A percentile compares a stretch with the other conserved stretches of the same genome.
Conservation (phyloP, 2,329 filamentous ascomycete genomes). For the Periconia macrospinosa region DNA sequence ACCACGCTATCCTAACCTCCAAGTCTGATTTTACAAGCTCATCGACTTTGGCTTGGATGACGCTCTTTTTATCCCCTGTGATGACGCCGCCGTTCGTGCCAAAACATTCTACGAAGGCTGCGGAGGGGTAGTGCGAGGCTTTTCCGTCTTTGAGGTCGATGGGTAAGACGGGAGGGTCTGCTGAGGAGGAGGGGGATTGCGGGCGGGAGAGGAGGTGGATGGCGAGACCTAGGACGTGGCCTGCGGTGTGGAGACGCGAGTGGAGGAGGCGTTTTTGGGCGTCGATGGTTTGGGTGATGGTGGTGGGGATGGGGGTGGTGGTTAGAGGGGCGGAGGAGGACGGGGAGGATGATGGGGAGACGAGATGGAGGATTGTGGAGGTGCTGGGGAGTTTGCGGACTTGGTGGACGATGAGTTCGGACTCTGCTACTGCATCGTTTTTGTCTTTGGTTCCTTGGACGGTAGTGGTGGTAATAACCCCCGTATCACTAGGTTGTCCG, state of each 20-base stretch:
- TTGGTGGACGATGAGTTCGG: constrained; percentile 56
- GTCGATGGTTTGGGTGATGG: constrained; percentile 52
- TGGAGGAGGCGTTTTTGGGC: constrained; percentile 62
- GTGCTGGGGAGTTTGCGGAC: constrained; percentile 55
- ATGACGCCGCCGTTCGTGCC: constrained; percentile 45
- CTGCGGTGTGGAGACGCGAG: constrained; percentile 72
- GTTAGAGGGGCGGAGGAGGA: constrained; percentile 1
- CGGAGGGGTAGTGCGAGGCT: constrained; percentile 70
- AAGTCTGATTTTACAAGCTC: constrained; percentile 55
- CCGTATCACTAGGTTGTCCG: constrained; percentile 71
- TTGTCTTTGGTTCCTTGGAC: background rate
- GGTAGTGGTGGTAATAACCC: constrained; percentile 50
- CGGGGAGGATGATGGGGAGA: constrained; percentile 24
- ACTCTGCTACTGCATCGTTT: too few relatives aligned
- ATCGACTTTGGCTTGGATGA: constrained; percentile 64
- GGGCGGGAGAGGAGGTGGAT: constrained; percentile 60
- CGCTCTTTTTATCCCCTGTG: constrained; percentile 52
- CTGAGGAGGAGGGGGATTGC: background rate
- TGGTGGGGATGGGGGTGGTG: constrained; percentile 40
- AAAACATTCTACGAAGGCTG: constrained; percentile 66
- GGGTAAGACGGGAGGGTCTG: constrained; percentile 35
- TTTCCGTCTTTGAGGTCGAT: constrained; percentile 65
- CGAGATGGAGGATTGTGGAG: constrained; percentile 67
- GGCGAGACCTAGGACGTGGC: constrained; percentile 70
- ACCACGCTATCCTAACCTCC: constrained; percentile 61